Base-by-base conservation (phyloP, 768 basidiomycete species). In the Macrolepiota dolichaula region DNA sequence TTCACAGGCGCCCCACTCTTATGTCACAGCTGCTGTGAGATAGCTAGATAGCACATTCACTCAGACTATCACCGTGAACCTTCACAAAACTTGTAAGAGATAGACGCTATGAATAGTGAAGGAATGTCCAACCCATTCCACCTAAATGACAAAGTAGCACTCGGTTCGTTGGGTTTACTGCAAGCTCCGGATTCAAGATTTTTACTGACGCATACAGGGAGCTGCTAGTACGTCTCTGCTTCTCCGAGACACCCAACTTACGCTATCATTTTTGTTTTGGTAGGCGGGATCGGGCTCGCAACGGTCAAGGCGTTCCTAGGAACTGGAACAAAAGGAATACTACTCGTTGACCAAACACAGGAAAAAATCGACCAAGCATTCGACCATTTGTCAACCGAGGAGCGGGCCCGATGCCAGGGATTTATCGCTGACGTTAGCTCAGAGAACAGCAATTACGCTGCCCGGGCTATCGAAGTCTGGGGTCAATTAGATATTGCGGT, bases 281-380 rank as follows among this genome's bases (percentile, higher is more conserved):
- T 32, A 59, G 57, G 57, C n/a, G 63, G 63, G 3, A 62, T 64
- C 29, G 63, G 63, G 6, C 56, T 64, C 22, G 63, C 63, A 35
- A 64, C 63, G 3, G 63, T 46, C 12, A 53, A 59, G 12, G 36
- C 29, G 1, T 62, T 64, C 50, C 38, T 64, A 13, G 61, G 53
- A 13, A 55, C 63, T 11, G 47, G 57, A 17, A 53, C 57, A 22
- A 46, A 44, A 12, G 60, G 57, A 13, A 13, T 64, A 13, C 60
- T 64, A 7, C 60, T 61, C 13, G 63, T 64, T 17, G 63, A 64
- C 32, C 44, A 47, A 19, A 47, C 60, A 44, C 50, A 61, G 19
- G 51, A 61, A 15, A 15, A 24, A 35, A 24, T 61, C n/a, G 52
- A 62, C 13, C 38, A 51, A 25, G 29, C 32, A 2, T 19, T 61